Evolutionary conservation across 257 asterid species (phyloP).

Genomic region (Scutellaria minor): DNA sequence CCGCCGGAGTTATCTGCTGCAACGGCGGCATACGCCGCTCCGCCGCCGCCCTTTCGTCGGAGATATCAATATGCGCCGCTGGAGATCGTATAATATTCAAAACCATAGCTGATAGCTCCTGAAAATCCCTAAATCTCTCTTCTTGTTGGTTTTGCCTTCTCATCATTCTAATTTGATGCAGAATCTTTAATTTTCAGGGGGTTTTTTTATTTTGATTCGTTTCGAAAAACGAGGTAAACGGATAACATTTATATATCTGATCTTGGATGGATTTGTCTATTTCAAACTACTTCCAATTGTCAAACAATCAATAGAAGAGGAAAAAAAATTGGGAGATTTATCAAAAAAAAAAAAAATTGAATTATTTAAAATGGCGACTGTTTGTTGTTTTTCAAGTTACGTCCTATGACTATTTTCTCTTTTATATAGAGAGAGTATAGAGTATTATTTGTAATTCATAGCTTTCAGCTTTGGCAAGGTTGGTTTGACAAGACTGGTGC

Average conservation of each 20-base stretch:
- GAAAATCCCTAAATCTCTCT: constrained; percentile 42
- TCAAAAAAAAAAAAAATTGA: too few relatives aligned
- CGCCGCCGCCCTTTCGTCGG: neutral
- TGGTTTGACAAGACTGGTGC: too few relatives aligned
- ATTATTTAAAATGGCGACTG: neutral
- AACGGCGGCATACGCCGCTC: constrained; percentile 35
- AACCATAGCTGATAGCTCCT: constrained; percentile 50
- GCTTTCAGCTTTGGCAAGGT: too few relatives aligned
- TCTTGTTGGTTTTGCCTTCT: constrained; percentile 39
- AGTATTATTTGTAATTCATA: too few relatives aligned
- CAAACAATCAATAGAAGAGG: too few relatives aligned
- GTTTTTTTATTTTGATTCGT: too few relatives aligned
- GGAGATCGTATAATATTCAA: constrained; percentile 53
- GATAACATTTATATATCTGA: too few relatives aligned
- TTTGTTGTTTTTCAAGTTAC: constrained; percentile 7
- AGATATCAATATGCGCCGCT: constrained; percentile 31
- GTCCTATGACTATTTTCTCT: neutral
- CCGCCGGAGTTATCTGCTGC: constrained; percentile 73
- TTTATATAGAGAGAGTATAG: neutral
- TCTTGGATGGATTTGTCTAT: too few relatives aligned
- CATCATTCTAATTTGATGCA: constrained; percentile 22
- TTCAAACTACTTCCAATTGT: too few relatives aligned
- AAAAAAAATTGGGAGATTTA: too few relatives aligned
- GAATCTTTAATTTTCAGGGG: too few relatives aligned
- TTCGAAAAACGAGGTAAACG: too few relatives aligned